Conservation (phyloP, 768 basidiomycete genomes). For the Tephrocybe sp. region DNA sequence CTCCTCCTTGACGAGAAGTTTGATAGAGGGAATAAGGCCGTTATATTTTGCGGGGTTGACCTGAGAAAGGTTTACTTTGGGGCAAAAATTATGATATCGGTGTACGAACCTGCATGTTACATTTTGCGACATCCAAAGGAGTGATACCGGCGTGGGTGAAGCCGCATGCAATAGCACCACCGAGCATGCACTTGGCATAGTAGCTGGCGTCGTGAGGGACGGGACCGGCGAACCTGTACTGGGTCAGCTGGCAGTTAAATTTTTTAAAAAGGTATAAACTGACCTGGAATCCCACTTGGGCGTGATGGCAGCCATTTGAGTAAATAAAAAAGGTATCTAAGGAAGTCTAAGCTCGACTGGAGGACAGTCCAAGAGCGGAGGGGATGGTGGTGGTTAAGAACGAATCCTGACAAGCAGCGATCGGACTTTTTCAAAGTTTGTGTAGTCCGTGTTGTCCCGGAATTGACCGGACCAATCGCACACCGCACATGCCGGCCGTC, state of each 20-base stretch:
- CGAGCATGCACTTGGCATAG: constrained; percentile 86
- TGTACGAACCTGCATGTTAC: constrained; percentile 81
- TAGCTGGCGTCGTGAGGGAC: constrained; percentile 74
- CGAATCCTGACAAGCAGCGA: constrained; percentile 16
- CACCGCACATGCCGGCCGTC: constrained; percentile 22
- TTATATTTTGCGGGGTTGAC: constrained; percentile 77
- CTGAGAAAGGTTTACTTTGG: constrained; percentile 32
- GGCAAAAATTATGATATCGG: background rate
- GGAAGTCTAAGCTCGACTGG: constrained; percentile 24
- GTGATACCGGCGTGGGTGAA: constrained; percentile 87
- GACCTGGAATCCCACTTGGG: constrained; percentile 81
- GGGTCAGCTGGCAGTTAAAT: constrained; percentile 2
- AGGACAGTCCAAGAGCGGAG: constrained; percentile 24
- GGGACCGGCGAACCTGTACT: constrained; percentile 60
- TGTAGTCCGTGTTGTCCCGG: constrained; percentile 36
- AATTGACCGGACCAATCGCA: constrained; percentile 36
- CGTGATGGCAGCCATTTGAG: constrained; percentile 51
- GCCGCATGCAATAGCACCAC: constrained; percentile 86
- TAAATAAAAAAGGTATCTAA: constrained; percentile 26
- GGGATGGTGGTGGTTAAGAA: constrained; percentile 26
- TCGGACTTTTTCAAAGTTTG: constrained; percentile 21
- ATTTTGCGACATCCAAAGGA: constrained; percentile 86
- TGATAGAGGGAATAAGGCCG: constrained; percentile 61
- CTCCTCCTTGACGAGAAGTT: constrained; percentile 74
- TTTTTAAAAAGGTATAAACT: constrained; percentile 1